These are phyloP conservation scores for Pyricularia grisea DNA, from an alignment of 2,329 filamentous ascomycete species.

Conservation along the genomic window DNA sequence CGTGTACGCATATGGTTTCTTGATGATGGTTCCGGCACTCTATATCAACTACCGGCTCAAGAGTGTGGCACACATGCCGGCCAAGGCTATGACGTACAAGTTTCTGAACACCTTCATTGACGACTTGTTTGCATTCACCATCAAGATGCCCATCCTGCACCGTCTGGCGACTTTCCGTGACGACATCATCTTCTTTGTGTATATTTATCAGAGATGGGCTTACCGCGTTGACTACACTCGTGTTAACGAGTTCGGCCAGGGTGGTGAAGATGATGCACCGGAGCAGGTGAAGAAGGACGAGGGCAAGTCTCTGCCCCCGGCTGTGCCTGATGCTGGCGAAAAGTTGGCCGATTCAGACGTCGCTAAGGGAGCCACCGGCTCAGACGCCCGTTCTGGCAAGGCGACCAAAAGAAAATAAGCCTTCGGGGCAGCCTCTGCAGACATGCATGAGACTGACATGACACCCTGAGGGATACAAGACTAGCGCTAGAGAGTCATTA, in stretches of 20 bases:
- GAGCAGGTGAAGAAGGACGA: slow-evolving; percentile 30
- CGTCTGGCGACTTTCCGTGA: slow-evolving; percentile 86
- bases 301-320: slow-evolving; percentile 1
- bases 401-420: slow-evolving; percentile 4
- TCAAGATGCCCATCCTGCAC: slow-evolving; percentile 97
- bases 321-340: neutral
- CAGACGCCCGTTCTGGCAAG: neutral
- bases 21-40: slow-evolving; percentile 96
- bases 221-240: slow-evolving; percentile 88
- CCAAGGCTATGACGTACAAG: slow-evolving; percentile 95
- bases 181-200: slow-evolving; percentile 97
- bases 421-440: neutral
- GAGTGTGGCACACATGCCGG: slow-evolving; percentile 93
- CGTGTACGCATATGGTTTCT: slow-evolving; percentile 95
- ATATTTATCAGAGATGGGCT: slow-evolving; percentile 86
- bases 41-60: slow-evolving; percentile 99
- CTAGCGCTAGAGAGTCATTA: neutral
- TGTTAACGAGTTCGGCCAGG: slow-evolving; percentile 97
- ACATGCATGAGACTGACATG: neutral
- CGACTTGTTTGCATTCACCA: slow-evolving; percentile 96
- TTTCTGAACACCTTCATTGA: slow-evolving; percentile 99
- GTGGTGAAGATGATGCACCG: slow-evolving; percentile 66
- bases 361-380: neutral
- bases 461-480: neutral
- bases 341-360: neutral